Evolutionary conservation across 148 eudicot species (phyloP), one percentile per base, ranked within the genome.

Genomic region (Dysphania ambrosioides): DNA sequence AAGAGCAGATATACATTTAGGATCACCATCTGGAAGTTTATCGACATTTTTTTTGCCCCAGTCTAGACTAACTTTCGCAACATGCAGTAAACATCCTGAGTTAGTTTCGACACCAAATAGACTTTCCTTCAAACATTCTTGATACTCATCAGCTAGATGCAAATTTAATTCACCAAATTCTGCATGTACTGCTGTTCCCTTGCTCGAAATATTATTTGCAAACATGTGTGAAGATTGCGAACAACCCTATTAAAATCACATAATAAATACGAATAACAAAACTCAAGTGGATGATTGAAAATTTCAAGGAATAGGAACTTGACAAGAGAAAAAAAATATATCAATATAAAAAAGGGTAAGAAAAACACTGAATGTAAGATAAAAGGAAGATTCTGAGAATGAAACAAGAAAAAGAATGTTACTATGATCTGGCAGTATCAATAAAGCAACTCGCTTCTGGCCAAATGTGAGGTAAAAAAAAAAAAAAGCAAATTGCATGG

Each of bases 131-230:
- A 86, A 78, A 86, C 90, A 84, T 82, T 90, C 93, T 77, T 86
- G 92, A 90, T 95, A 92, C 75, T 95, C 97, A 86, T 95, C 96
- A 70, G 96, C 90, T 84, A 88, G 82, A 80, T 88, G 88, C 81
- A 95, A 79, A 87, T 86, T 95, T 24, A 95, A 74, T 82, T 92
- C 98, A 67, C 98, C 98, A 74, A 95, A 88, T 81, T 95, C 98
- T 74, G 91, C 77, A 79, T 92, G 97, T n/a, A 90, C 79, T 44
- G 96, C 80, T 66, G 96, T 85, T 75, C 96, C 96, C 31, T 87
- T 79, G 81, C 82, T 88, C 42, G 98, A 92, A 80, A 95, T 90
- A 79, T 95, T 92, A 80, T 95, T 95, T 38, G 92, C 93, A 78
- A 87, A 90, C 71, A 95, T 85, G 36, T 95, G 97, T 55, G 91